Evolutionary conservation across 768 basidiomycete species (phyloP), one percentile per base, ranked within the genome.

Genomic region (Fibroporia radiculosa): DNA sequence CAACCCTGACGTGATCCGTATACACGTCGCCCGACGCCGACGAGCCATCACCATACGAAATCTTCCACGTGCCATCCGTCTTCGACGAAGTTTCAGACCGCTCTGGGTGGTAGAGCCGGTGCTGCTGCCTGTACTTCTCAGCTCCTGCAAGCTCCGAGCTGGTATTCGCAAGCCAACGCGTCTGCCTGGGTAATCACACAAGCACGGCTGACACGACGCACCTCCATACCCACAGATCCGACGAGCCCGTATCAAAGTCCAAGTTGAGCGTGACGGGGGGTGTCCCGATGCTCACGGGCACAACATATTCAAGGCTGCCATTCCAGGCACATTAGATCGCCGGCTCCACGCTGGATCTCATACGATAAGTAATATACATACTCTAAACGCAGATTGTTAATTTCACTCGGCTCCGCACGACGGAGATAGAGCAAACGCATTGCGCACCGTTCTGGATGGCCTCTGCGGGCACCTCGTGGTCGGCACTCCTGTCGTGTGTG

Each of bases 11-110:
- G n/a, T 47, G 56, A 48, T 72, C 71, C 24, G 54, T 61, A 56
- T 62, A 71, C 22, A 66, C 62, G 19, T 57, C 47, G 7, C 71
- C 71, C 0, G 57, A 59, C 26, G 62, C 64, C 3, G 61, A 53
- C 4, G 62, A 65, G 3, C 69, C 69, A 49, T 72, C 70, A 28
- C 69, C 70, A 50, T 71, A 71, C 19, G 48, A 37, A 47, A 72
- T 62, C 28, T 58, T 54, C 59, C 70, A 68, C 8, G 49, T 50
- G 12, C 62, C 56, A 13, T 51, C 32, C 8, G 54, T 48, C 42
- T 54, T 49, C 34, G 47, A 44, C 3, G 67, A 58, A 7, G 66
- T 67, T 6, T 58, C 58, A 3, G 59, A 64, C 42, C 50, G 51
- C 34, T 41, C 19, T 4, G 64, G 56, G 47, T 61, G 41, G 56